Conservation (phyloP, 257 asterid genomes). For the Penstemon davidsonii region DNA sequence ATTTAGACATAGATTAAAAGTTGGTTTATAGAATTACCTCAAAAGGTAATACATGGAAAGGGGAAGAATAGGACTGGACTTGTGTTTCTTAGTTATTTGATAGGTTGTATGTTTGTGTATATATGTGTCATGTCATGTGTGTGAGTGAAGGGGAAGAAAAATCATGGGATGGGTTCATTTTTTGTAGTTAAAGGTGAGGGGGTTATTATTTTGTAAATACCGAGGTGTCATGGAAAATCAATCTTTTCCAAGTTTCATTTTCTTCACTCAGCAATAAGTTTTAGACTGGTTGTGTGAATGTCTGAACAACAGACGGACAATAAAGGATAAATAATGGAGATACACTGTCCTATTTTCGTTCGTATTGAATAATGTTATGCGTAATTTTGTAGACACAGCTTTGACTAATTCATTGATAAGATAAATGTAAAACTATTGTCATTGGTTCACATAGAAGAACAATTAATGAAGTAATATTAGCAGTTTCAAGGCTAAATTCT, state of each 20-base stretch:
- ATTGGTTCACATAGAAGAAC: too few relatives aligned
- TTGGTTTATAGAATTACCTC: slow-evolving; percentile 25
- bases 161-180: slow-evolving; percentile 11
- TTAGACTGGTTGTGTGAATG: not conserved
- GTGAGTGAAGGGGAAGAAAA: slow-evolving; percentile 29
- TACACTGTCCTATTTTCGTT: too few relatives aligned
- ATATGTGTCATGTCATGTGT: slow-evolving; percentile 19
- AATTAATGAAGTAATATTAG: too few relatives aligned
- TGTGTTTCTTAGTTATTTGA: slow-evolving; percentile 23
- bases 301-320: too few relatives aligned
- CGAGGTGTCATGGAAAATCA: slow-evolving; percentile 37
- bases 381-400: too few relatives aligned
- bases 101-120: slow-evolving; percentile 32
- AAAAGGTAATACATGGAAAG: slow-evolving; percentile 2
- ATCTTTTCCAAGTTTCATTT: slow-evolving; percentile 6
- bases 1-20: slow-evolving; percentile 24
- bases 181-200: slow-evolving; percentile 56
- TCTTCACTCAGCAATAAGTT: not conserved
- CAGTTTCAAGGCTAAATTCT: too few relatives aligned
- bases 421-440: too few relatives aligned
- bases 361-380: too few relatives aligned
- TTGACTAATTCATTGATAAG: too few relatives aligned
- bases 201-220: slow-evolving; percentile 57
- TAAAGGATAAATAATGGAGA: too few relatives aligned
- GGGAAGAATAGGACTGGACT: slow-evolving; percentile 1